Percentiles rank a stretch among this genome's conserved stretches.
Evolutionary conservation across 2,329 filamentous ascomycete genomes (phyloP).

Genomic region (Fusarium sp.): DNA sequence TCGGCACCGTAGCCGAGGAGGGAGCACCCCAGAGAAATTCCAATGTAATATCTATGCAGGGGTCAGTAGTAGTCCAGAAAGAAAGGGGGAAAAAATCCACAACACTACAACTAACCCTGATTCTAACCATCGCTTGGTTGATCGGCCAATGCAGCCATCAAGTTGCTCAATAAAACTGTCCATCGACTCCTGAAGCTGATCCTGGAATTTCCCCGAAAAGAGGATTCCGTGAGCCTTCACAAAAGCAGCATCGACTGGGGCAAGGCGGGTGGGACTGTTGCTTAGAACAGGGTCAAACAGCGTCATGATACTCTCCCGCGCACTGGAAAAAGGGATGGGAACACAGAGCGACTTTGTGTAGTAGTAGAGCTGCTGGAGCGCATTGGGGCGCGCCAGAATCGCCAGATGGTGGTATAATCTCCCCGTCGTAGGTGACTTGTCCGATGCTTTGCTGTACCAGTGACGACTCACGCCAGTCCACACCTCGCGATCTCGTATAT

Average conservation of each 20-base stretch:
- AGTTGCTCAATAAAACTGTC: constrained; percentile 63
- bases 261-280: constrained; percentile 48
- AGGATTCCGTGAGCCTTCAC: constrained; percentile 71
- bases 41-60: constrained; percentile 47
- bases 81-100: rapidly evolving
- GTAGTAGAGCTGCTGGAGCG: constrained; percentile 75
- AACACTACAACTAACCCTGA: constrained; percentile 48
- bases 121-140: constrained; percentile 62
- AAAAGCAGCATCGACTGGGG: constrained; percentile 64
- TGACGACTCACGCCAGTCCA: constrained; percentile 83
- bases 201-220: constrained; percentile 61
- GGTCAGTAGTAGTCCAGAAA: constrained; percentile 9
- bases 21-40: constrained; percentile 46
- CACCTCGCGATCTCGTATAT: constrained; percentile 76
- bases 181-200: constrained; percentile 57
- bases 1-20: constrained; percentile 51
- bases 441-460: constrained; percentile 87
- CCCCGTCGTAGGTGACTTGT: constrained; percentile 77
- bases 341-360: constrained; percentile 78
- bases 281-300: constrained; percentile 69
- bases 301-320: constrained; percentile 74
- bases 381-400: constrained; percentile 75
- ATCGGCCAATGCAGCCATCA: constrained; percentile 64
- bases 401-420: constrained; percentile 89
- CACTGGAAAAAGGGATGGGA: constrained; percentile 70